These are phyloP conservation scores for Cyclotella baltica DNA, from an alignment of 108 stramenopile genomes.

Conservation along the genomic window DNA sequence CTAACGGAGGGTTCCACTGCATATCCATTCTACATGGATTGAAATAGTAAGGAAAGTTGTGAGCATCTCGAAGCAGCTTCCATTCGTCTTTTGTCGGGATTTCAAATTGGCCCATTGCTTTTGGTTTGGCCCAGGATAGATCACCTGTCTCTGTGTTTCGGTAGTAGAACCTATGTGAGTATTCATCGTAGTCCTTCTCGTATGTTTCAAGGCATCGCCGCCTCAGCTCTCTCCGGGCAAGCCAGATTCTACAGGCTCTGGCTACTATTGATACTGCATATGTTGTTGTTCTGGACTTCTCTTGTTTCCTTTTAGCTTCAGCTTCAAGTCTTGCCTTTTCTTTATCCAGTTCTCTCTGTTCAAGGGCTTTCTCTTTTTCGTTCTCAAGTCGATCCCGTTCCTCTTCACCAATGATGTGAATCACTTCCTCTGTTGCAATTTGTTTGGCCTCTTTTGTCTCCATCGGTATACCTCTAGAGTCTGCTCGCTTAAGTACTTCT, in stretches of 20 bases:
- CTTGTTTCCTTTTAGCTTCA: constrained; percentile 16
- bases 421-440: constrained; percentile 40
- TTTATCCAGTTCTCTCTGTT: constrained; percentile 29
- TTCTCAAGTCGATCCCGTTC: constrained; percentile 24
- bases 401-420: constrained; percentile 40
- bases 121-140: constrained; percentile 39
- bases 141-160: constrained; percentile 27
- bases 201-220: constrained; percentile 33
- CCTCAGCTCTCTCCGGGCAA: constrained; percentile 36
- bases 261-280: constrained; percentile 29
- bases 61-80: constrained; percentile 42
- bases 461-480: constrained; percentile 36
- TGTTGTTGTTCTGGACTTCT: constrained; percentile 22
- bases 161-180: constrained; percentile 43
- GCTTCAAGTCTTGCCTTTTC: constrained; percentile 12
- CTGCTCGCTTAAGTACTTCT: constrained; percentile 34
- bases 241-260: constrained; percentile 42
- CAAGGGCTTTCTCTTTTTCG: constrained; percentile 36
- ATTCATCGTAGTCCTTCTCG: constrained; percentile 38
- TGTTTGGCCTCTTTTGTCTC: constrained; percentile 38
- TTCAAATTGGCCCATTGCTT: constrained; percentile 45
- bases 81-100: constrained; percentile 50
- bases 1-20: constrained; percentile 37
- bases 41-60: constrained; percentile 49
- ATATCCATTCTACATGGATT: constrained; percentile 40